These are phyloP conservation scores for Phialemoniopsis sp. DNA, from an alignment of 2,329 filamentous ascomycete species.

Conservation along the genomic window DNA sequence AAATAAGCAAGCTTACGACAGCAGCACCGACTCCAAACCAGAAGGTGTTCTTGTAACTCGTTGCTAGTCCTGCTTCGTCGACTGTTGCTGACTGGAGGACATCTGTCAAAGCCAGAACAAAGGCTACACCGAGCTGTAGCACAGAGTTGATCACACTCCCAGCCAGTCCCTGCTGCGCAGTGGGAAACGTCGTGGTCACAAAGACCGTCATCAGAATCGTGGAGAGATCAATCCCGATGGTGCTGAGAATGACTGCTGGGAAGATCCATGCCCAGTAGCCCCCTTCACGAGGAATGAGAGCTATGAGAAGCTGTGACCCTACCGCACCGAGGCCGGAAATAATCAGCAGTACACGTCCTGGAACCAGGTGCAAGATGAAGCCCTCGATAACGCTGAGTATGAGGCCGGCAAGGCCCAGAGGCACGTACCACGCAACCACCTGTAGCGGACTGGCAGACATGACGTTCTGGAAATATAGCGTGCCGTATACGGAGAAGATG, in stretches of 20 bases:
- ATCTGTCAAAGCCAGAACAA: conserved; percentile 68
- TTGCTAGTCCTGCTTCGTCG: too few species aligned
- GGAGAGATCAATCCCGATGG: conserved; percentile 71
- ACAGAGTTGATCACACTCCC: conserved; percentile 68
- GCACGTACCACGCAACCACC: conserved; percentile 65
- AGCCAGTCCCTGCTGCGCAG: conserved; percentile 64
- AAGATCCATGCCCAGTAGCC: conserved; percentile 74
- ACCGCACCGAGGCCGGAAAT: conserved; percentile 59
- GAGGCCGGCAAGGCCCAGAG: conserved; percentile 64
- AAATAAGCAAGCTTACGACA: conserved; percentile 43
- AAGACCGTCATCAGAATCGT: conserved; percentile 76
- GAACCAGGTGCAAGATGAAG: conserved; percentile 60
- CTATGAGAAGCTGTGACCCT: conserved; percentile 56
- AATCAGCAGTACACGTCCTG: conserved; percentile 58
- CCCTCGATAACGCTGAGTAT: conserved; percentile 60
- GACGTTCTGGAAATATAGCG: conserved; percentile 62
- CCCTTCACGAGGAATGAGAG: conserved; percentile 54
- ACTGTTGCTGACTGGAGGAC: conserved; percentile 38
- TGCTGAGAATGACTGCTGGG: conserved; percentile 64
- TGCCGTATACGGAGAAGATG: conserved; percentile 66
- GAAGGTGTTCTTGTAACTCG: conserved; percentile 36
- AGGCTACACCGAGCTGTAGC: conserved; percentile 67
- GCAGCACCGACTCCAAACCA: conserved; percentile 61
- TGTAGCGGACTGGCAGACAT: conserved; percentile 56
- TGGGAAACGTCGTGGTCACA: conserved; percentile 68